phyloP scores from a whole-genome alignment of 179 eudicot genomes.

The Beta lomatogona region DNA sequence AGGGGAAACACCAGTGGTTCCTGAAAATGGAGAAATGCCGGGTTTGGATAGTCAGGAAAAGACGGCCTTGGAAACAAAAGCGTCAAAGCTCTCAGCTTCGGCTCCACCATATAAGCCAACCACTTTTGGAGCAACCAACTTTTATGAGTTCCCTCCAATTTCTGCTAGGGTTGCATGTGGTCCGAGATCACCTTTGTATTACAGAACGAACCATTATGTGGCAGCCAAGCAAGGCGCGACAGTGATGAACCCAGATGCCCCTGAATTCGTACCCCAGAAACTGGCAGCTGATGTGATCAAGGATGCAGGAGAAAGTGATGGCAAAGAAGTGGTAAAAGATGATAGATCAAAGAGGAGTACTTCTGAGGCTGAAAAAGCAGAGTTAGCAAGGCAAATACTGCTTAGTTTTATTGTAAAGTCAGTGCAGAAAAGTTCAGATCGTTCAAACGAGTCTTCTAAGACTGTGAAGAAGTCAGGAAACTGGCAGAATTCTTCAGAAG shows the following conservation, averaged over 20 bases:
- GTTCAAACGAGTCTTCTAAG: slow-evolving; percentile 32
- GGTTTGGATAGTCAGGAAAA: slow-evolving; percentile 51
- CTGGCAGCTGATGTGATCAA: slow-evolving; percentile 26
- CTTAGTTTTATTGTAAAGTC: slow-evolving; percentile 95
- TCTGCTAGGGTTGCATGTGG: slow-evolving; percentile 95
- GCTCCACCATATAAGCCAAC: slow-evolving; percentile 88
- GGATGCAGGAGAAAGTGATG: slow-evolving; percentile 32
- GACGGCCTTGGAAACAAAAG: slow-evolving; percentile 54
- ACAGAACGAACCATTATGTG: slow-evolving; percentile 51
- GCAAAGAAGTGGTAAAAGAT: slow-evolving; percentile 47
- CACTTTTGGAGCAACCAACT: slow-evolving; percentile 37
- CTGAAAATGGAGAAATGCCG: slow-evolving; percentile 39
- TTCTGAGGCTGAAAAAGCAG: slow-evolving; percentile 75
- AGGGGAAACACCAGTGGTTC: slow-evolving; percentile 25
- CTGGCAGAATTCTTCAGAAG: slow-evolving; percentile 61
- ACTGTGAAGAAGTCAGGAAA: slow-evolving; percentile 47
- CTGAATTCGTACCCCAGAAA: slow-evolving; percentile 81
- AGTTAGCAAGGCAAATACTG: slow-evolving; percentile 93
- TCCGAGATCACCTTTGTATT: slow-evolving; percentile 82
- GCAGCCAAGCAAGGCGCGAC: slow-evolving; percentile 51
- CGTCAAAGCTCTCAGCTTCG: slow-evolving; percentile 90
- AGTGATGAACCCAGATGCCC: slow-evolving; percentile 94
- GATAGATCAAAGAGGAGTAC: slow-evolving; percentile 52
- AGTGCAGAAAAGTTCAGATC: slow-evolving; percentile 58
- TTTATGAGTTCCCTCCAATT: slow-evolving; percentile 84